Percentiles rank a stretch among this genome's conserved stretches.
These are phyloP conservation scores for Malus hybrid DNA, from an alignment of 331 rosid genomes.

Conservation along the genomic window DNA sequence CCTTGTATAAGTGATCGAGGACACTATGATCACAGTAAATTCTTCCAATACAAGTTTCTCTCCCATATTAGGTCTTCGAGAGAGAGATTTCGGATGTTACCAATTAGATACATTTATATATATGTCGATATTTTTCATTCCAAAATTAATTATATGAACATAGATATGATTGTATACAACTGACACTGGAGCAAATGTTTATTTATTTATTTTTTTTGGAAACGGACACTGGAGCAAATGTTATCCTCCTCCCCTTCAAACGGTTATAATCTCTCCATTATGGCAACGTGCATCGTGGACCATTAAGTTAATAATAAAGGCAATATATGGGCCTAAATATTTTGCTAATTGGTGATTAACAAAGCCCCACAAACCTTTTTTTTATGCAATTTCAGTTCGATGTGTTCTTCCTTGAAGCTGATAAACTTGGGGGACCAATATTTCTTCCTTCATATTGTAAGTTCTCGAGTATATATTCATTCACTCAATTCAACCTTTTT, in stretches of 20 bases:
- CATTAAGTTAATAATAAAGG: neutral
- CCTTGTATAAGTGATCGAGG: neutral
- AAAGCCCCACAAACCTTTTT: neutral
- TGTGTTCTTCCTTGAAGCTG: conserved; percentile 5
- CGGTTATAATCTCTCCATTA: neutral
- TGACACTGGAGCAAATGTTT: too few species aligned
- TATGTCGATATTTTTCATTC: too few species aligned
- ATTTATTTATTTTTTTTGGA: too few species aligned
- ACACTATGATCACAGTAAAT: neutral
- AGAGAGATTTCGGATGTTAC: neutral
- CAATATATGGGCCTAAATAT: neutral
- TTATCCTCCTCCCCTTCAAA: neutral
- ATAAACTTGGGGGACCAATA: conserved; percentile 4
- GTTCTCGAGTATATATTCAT: neutral
- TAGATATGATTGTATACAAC: too few species aligned
- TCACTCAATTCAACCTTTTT: neutral
- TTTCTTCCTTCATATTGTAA: neutral
- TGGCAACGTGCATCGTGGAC: conserved; percentile 1
- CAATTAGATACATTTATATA: neutral
- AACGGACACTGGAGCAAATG: neutral
- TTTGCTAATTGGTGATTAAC: neutral
- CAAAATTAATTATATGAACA: too few species aligned
- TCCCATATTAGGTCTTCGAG: neutral
- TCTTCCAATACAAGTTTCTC: neutral
- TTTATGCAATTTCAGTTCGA: conserved; percentile 1